Evolutionary conservation across 257 asterid genomes (phyloP), one percentile per base, ranked within the genome.

Genomic region (Nicotiana otophora): DNA sequence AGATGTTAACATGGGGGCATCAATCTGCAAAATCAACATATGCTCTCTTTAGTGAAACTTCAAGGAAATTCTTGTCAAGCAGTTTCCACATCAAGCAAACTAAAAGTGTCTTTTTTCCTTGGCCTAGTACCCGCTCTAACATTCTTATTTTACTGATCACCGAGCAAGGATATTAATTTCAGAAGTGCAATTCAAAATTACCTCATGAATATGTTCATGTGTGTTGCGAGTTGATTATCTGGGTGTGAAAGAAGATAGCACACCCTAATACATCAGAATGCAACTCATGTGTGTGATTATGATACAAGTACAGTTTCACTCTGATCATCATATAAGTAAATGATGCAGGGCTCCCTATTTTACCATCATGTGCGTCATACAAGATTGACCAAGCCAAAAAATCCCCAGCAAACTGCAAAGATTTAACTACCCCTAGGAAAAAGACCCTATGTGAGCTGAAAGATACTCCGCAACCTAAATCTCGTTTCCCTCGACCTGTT

Each of bases 1-100:
- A 11, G 96, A 90, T 85, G 91, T 90, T 84, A 90, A 84, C 98
- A 94, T 96, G 76, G 99, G 99, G 69, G 87, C 86, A 86, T 96
- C 99, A 63, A 96, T 93, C 99, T 96, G 97, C 82, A 89, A 92
- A 68, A 77, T 72, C 39, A 72, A 3, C 61, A 72, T 28, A 75
- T 75, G 46, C 28, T 75, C 64, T 48, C 31, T 14, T 51, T 51
- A 51, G 46, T 53, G 36, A 34, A 75, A 51, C 28, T 75, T 28
- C 26, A 51, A 75, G 62, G 80, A 30, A 75, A 75, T 51, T 75
- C 80, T 28, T 48, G 80, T 16, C 46, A 8, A 75, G 28, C 63
- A 72, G 61, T 46, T 72, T 39, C n/a, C 61, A 46, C 31, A 39
- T 20, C 61, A 72, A 72, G 23, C 39, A 72, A 23, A 72, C 19